These are phyloP conservation scores for Elaeis guineensis DNA, from an alignment of 176 grass and related monocot species.

Conservation along the genomic window DNA sequence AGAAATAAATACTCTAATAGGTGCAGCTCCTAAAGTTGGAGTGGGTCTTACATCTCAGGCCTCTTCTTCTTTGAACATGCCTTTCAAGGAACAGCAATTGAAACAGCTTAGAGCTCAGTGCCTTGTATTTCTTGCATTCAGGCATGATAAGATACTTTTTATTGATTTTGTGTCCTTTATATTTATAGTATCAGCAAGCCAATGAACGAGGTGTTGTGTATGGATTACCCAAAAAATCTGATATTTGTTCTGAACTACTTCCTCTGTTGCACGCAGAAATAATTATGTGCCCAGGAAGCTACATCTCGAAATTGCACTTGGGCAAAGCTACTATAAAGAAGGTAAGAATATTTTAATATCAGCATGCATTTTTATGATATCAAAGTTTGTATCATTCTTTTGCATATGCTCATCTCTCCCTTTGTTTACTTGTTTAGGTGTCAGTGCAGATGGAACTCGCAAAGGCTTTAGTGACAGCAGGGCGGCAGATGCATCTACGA, in stretches of 20 bases:
- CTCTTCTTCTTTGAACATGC: conserved; percentile 28
- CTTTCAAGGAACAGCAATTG: conserved; percentile 93
- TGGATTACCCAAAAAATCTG: neutral
- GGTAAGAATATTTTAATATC: conserved; percentile 32
- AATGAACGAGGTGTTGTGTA: too few species aligned
- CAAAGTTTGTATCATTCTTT: too few species aligned
- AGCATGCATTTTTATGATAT: too few species aligned
- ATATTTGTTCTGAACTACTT: neutral
- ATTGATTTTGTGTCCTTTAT: neutral
- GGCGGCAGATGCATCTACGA: conserved; percentile 57
- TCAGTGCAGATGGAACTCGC: conserved; percentile 31
- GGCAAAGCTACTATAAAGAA: conserved; percentile 44
- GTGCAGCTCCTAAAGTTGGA: conserved; percentile 12
- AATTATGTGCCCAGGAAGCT: conserved; percentile 77
- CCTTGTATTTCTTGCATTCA: conserved; percentile 99
- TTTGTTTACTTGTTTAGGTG: conserved; percentile 22
- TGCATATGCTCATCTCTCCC: too few species aligned
- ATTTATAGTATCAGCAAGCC: too few species aligned
- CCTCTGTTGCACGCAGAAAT: conserved; percentile 48
- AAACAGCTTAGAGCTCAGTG: conserved; percentile 99
- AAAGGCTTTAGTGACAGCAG: conserved; percentile 52
- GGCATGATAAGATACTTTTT: conserved; percentile 21
- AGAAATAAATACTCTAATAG: too few species aligned
- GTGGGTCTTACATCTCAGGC: conserved; percentile 40
- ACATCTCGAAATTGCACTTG: conserved; percentile 95